Percentiles rank a stretch among this genome's conserved stretches.
Evolutionary conservation across 805 yeast genomes (phyloP).

Genomic region (Monosporozyma unispora): DNA sequence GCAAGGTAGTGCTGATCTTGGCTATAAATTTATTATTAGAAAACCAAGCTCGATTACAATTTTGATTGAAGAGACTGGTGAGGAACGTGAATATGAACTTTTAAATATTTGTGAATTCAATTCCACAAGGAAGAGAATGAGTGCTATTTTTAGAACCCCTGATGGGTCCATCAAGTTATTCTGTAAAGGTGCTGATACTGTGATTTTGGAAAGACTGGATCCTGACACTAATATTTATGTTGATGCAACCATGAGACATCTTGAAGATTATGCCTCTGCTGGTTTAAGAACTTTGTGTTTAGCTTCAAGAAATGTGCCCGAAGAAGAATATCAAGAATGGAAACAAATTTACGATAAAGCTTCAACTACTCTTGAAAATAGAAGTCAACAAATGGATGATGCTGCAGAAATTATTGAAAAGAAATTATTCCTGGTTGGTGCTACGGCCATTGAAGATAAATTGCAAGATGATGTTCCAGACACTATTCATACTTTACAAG

Average conservation of each 20-base stretch:
- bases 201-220: constrained; percentile 75
- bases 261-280: constrained; percentile 94
- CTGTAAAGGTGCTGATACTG: constrained; percentile 98
- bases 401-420: constrained; percentile 85
- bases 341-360: constrained; percentile 59
- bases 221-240: constrained; percentile 66
- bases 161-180: constrained; percentile 83
- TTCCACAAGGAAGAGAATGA: constrained; percentile 96
- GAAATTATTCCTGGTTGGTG: constrained; percentile 76
- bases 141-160: constrained; percentile 87
- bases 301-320: constrained; percentile 73
- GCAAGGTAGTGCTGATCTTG: constrained; percentile 87
- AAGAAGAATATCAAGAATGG: constrained; percentile 73
- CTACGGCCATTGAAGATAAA: constrained; percentile 97
- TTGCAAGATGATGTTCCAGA: constrained; percentile 98
- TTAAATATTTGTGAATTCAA: constrained; percentile 92
- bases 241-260: constrained; percentile 70
- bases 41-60: constrained; percentile 75
- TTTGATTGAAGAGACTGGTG: constrained; percentile 40
- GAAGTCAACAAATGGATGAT: constrained; percentile 69
- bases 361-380: constrained; percentile 66
- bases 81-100: constrained; percentile 57
- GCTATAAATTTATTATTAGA: constrained; percentile 77
- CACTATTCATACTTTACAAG: constrained; percentile 87
- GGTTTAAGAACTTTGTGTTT: constrained; percentile 92